Evolutionary conservation across 73 alveolate species (phyloP).

Genomic region (Loxodes magnus): DNA sequence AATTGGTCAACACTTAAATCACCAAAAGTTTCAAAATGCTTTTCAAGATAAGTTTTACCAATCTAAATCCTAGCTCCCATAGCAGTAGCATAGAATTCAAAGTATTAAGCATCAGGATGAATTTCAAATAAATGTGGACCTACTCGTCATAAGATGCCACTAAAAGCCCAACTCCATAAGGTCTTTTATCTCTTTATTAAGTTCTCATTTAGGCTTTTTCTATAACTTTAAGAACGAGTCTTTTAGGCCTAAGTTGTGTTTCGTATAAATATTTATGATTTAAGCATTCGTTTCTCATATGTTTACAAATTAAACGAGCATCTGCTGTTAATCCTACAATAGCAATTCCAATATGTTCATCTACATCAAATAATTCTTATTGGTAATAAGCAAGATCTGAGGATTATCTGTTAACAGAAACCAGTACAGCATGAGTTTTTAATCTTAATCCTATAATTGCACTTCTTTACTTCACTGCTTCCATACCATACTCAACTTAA

Average conservation of each 20-base stretch:
- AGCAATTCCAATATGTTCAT: slow-evolving; percentile 95
- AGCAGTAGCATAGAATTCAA: slow-evolving; percentile 40
- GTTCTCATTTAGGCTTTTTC: slow-evolving; percentile 56
- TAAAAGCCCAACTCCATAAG: slow-evolving; percentile 92
- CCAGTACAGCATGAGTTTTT: slow-evolving; percentile 58
- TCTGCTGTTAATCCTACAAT: slow-evolving; percentile 97
- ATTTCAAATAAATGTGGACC: slow-evolving; percentile 62
- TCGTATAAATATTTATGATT: slow-evolving; percentile 80
- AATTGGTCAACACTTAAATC: no score
- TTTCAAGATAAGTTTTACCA: slow-evolving; percentile 87
- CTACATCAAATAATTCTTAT: slow-evolving; percentile 53
- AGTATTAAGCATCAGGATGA: slow-evolving; percentile 11
- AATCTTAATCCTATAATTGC: slow-evolving; percentile 77
- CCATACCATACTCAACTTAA: slow-evolving; percentile 96
- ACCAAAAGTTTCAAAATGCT: slow-evolving; percentile 76
- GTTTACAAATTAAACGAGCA: slow-evolving; percentile 82
- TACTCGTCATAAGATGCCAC: slow-evolving; percentile 79
- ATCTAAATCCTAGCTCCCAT: slow-evolving; percentile 84
- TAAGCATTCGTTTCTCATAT: slow-evolving; percentile 86
- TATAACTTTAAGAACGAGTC: slow-evolving; percentile 71
- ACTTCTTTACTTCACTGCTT: slow-evolving; percentile 97
- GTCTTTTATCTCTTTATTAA: slow-evolving; percentile 76
- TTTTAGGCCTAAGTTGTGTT: slow-evolving; percentile 68
- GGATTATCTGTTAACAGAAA: slow-evolving; percentile 74
- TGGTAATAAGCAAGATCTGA: slow-evolving; percentile 79